Percentiles rank a stretch among this genome's conserved stretches.
Conservation (phyloP, 1,284 basidiomycete species). For the Cutaneotrichosporon dermatis region DNA sequence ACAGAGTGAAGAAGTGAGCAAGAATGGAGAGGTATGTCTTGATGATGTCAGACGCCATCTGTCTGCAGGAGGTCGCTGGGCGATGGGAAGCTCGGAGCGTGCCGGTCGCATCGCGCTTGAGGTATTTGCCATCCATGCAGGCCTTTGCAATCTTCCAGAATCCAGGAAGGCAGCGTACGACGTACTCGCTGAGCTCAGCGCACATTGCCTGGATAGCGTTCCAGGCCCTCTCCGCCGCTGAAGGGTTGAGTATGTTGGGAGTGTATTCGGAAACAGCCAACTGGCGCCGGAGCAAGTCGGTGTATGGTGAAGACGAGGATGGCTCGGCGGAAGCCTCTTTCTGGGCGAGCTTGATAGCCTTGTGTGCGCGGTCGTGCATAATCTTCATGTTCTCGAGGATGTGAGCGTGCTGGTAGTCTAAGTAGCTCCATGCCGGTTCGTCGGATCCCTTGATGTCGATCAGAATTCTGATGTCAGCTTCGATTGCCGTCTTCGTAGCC, state of each 20-base stretch:
- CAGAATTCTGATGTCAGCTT: constrained; percentile 60
- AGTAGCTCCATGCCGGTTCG: constrained; percentile 88
- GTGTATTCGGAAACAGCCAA: constrained; percentile 25
- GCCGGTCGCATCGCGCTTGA: constrained; percentile 53
- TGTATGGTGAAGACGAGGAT: constrained; percentile 27
- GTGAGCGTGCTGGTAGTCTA: constrained; percentile 86
- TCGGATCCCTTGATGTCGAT: constrained; percentile 69
- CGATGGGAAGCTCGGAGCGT: constrained; percentile 46
- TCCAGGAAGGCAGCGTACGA: constrained; percentile 65
- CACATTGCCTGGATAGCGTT: constrained; percentile 65
- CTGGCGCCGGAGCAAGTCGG: constrained; percentile 32
- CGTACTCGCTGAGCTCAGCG: constrained; percentile 53
- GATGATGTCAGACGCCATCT: constrained; percentile 87
- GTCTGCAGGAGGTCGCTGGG: constrained; percentile 75
- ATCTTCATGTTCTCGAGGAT: constrained; percentile 74
- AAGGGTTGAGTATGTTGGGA: constrained; percentile 50
- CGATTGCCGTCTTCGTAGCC: neutral
- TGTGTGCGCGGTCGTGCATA: constrained; percentile 58
- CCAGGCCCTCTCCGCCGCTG: constrained; percentile 64
- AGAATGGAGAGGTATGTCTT: constrained; percentile 80
- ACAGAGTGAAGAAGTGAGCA: constrained; percentile 85
- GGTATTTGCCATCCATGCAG: constrained; percentile 87
- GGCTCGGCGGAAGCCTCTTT: constrained; percentile 17
- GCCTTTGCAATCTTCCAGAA: constrained; percentile 91
- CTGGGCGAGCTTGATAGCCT: constrained; percentile 55